Conservation (phyloP, 345 rosid genomes). For the Salix koriyanagi region DNA sequence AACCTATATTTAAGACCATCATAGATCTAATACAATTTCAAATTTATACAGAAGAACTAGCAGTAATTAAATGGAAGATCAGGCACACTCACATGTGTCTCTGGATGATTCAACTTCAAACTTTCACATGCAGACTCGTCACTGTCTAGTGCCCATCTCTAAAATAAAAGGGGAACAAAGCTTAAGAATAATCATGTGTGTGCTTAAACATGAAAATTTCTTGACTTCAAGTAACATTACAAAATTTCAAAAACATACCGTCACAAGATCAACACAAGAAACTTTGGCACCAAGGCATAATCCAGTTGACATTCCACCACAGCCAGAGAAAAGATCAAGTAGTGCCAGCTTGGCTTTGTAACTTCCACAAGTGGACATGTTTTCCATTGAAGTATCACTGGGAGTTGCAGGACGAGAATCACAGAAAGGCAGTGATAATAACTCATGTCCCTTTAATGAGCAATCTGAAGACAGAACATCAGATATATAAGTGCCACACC, state of each 20-base stretch:
- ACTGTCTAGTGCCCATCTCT: constrained; percentile 91
- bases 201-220: constrained; percentile 12
- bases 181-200: constrained; percentile 4
- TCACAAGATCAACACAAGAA: constrained; percentile 58
- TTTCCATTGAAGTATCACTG: constrained; percentile 16
- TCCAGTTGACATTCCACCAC: constrained; percentile 99
- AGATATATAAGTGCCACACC: neutral
- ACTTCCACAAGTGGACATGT: constrained; percentile 26
- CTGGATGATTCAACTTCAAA: constrained; percentile 82
- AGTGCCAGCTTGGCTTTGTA: constrained; percentile 44
- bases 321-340: constrained; percentile 86
- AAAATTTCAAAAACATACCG: constrained; percentile 50
- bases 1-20: constrained; percentile 39
- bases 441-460: constrained; percentile 23
- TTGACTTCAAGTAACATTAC: constrained; percentile 1
- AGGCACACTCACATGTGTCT: constrained; percentile 49
- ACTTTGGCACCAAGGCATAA: constrained; percentile 82
- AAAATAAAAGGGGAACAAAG: constrained; percentile 21
- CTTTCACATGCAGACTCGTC: constrained; percentile 72
- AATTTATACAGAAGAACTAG: neutral
- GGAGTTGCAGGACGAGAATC: constrained; percentile 20
- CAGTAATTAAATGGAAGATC: neutral
- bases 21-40: constrained; percentile 3
- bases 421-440: constrained; percentile 17
- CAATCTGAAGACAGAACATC: constrained; percentile 33